Percentiles rank a stretch among this genome's conserved stretches.
These are phyloP conservation scores for Mucor saturninus DNA, from an alignment of 371 early-diverging fungal species.

Conservation along the genomic window DNA sequence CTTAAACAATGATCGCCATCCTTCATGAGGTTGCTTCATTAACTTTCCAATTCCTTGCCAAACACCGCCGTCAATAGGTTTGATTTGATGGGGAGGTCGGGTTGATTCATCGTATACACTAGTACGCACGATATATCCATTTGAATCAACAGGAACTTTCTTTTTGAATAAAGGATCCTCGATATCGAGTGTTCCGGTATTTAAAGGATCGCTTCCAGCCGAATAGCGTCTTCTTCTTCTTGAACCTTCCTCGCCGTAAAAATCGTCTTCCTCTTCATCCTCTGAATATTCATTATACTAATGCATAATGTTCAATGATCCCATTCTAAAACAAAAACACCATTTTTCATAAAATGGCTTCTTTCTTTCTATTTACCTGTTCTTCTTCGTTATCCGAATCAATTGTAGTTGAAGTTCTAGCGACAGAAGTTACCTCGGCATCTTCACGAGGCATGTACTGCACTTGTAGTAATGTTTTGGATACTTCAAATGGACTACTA, in stretches of 20 bases:
- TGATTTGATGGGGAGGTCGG: slow-evolving; percentile 65
- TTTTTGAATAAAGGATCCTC: slow-evolving; percentile 48
- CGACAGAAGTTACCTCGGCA: slow-evolving; percentile 34
- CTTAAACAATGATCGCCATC: slow-evolving; percentile 67
- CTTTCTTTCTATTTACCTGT: slow-evolving; percentile 7
- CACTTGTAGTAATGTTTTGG: slow-evolving; percentile 81
- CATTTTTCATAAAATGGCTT: background rate
- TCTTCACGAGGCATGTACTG: slow-evolving; percentile 75
- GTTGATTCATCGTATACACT: slow-evolving; percentile 65
- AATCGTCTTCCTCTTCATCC: slow-evolving; percentile 42
- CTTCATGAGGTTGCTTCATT: slow-evolving; percentile 68
- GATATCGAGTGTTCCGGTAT: slow-evolving; percentile 35
- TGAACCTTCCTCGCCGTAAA: slow-evolving; percentile 23
- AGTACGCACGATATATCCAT: slow-evolving; percentile 66
- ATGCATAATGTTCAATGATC: slow-evolving; percentile 5
- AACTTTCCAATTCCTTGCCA: slow-evolving; percentile 60
- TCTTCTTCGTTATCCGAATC: slow-evolving; percentile 28
- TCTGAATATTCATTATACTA: slow-evolving; percentile 37
- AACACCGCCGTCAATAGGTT: slow-evolving; percentile 65
- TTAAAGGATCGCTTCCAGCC: slow-evolving; percentile 19
- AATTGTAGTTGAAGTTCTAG: slow-evolving; percentile 8
- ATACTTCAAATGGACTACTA: slow-evolving; percentile 76
- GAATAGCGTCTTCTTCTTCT: slow-evolving; percentile 27
- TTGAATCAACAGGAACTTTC: slow-evolving; percentile 49
- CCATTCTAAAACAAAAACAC: background rate